A percentile compares a stretch with the other conserved stretches of the same genome.
These are phyloP conservation scores for Mycena alexandri DNA, from an alignment of 768 basidiomycete genomes.

Conservation along the genomic window DNA sequence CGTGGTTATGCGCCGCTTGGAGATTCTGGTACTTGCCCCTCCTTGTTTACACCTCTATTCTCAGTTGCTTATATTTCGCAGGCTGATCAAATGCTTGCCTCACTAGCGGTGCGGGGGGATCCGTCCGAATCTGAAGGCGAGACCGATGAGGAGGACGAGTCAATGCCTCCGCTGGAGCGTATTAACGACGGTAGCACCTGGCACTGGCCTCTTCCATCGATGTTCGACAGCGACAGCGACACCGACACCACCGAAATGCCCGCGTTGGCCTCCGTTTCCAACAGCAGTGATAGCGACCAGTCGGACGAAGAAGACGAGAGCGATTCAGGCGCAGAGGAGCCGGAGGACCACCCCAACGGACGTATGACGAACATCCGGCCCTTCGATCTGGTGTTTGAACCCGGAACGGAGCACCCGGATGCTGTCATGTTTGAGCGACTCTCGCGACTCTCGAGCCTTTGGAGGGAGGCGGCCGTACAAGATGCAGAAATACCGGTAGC, in stretches of 20 bases:
- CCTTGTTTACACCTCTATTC: neutral
- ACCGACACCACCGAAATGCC: conserved; percentile 57
- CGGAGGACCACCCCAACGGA: conserved; percentile 6
- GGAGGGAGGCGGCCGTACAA: neutral
- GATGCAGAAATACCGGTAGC: neutral
- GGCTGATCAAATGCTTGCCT: conserved; percentile 52
- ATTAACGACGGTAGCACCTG: conserved; percentile 32
- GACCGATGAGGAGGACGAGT: conserved; percentile 23
- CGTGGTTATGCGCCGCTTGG: conserved; percentile 46
- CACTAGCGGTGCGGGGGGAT: conserved; percentile 23
- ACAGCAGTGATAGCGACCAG: conserved; percentile 47
- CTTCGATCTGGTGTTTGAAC: conserved; percentile 32
- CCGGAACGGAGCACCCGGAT: conserved; percentile 15
- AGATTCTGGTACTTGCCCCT: conserved; percentile 41
- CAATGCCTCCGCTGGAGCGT: conserved; percentile 32
- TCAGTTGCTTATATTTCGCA: conserved; percentile 27
- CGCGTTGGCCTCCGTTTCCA: conserved; percentile 50
- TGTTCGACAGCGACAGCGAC: conserved; percentile 37
- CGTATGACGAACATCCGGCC: conserved; percentile 18
- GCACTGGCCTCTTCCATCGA: conserved; percentile 18
- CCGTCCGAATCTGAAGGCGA: conserved; percentile 31
- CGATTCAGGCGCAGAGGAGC: conserved; percentile 12
- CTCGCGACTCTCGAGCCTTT: conserved; percentile 11
- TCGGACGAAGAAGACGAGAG: conserved; percentile 28
- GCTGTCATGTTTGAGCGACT: conserved; percentile 17